Conservation (phyloP, 2,329 filamentous ascomycete species). For the Xylariaceae sp. region DNA sequence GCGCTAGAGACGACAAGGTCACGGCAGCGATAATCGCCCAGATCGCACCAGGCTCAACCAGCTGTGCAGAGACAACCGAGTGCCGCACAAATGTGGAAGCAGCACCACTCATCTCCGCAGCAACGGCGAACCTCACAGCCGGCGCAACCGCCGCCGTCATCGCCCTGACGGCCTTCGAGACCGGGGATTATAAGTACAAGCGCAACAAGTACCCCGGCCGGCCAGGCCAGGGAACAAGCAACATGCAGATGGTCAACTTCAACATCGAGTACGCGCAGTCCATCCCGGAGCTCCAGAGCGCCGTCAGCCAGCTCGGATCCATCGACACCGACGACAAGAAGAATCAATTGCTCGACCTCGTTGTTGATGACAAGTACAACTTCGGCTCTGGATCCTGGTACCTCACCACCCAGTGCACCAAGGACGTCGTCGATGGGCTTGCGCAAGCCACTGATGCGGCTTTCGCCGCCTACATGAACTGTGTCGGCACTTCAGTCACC, state of each 20-base stretch:
- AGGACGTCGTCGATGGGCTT: conserved; percentile 35
- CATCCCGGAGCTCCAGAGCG: conserved; percentile 38
- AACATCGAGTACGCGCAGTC: conserved; percentile 47
- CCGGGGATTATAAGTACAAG: conserved; percentile 65
- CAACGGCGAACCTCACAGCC: conserved; percentile 51
- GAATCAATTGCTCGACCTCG: conserved; percentile 41
- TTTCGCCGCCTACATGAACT: conserved; percentile 45
- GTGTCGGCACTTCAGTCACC: conserved; percentile 39
- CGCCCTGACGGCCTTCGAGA: conserved; percentile 68
- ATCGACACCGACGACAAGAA: conserved; percentile 30
- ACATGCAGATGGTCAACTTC: conserved; percentile 47
- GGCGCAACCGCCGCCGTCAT: conserved; percentile 66
- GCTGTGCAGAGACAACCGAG: conserved; percentile 52
- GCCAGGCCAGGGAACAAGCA: conserved; percentile 66
- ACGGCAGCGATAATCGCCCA: conserved; percentile 41
- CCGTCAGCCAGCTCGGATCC: conserved; percentile 24
- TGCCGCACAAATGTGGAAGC: conserved; percentile 64
- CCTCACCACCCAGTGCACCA: conserved; percentile 42
- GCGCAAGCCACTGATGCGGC: conserved; percentile 38
- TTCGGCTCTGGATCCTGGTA: conserved; percentile 53
- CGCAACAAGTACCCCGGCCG: conserved; percentile 56
- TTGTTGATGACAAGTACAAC: conserved; percentile 48
- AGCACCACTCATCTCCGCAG: conserved; percentile 51
- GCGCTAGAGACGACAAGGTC: conserved; percentile 11
- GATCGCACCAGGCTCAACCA: conserved; percentile 51